Evolutionary conservation across 2,329 filamentous ascomycete genomes (phyloP).

Genomic region (Nemania diffusa): DNA sequence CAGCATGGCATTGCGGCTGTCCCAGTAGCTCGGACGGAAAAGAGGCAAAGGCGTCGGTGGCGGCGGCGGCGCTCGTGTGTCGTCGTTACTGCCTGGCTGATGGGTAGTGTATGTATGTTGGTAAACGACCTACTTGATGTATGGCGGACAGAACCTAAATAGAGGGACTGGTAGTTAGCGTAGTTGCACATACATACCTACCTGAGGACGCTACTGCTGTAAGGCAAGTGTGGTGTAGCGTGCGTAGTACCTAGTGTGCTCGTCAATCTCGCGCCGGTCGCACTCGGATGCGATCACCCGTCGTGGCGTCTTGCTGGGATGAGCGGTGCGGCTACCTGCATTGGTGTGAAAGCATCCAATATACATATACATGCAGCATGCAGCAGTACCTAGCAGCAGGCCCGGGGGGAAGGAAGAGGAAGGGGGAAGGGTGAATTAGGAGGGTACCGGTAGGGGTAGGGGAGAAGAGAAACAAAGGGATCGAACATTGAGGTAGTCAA

Average conservation of each 20-base stretch:
- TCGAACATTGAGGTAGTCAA: conserved; percentile 2
- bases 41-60: conserved; percentile 5
- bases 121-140: neutral
- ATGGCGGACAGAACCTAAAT: neutral
- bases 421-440: too few relatives aligned
- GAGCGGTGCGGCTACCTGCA: conserved; percentile 43
- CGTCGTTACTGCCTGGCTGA: neutral
- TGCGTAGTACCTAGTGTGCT: neutral
- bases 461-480: conserved; percentile 13
- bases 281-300: conserved; percentile 36
- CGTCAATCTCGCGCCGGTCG: conserved; percentile 35
- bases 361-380: conserved; percentile 17
- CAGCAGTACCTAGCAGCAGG: neutral
- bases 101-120: neutral
- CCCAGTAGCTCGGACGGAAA: conserved; percentile 27
- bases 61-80: conserved; percentile 5
- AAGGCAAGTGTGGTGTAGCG: neutral
- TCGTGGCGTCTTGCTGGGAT: conserved; percentile 40
- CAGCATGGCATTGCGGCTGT: conserved; percentile 9
- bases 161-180: neutral
- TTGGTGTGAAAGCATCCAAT: conserved; percentile 27
- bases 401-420: conserved; percentile 3
- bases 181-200: neutral
- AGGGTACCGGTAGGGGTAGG: neutral
- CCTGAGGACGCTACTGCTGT: neutral